These are phyloP conservation scores for Coemansia sp. DNA, from an alignment of 192 early-diverging fungal genomes.

Conservation along the genomic window DNA sequence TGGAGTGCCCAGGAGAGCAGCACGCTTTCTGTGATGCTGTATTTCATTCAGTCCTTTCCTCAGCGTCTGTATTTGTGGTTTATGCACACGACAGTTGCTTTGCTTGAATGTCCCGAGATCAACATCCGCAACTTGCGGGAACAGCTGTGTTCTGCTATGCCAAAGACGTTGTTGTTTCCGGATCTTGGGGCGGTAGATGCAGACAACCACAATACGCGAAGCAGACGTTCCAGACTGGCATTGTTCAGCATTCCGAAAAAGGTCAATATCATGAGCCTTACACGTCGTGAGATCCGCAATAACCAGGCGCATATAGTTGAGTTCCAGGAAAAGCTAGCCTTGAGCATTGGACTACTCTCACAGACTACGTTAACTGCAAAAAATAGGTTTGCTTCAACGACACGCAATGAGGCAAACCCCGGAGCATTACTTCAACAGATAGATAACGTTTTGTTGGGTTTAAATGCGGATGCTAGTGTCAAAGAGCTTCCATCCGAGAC, in stretches of 20 bases:
- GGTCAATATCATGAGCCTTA: conserved; percentile 51
- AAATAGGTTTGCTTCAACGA: neutral
- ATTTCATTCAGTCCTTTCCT: conserved; percentile 41
- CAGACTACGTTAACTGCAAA: neutral
- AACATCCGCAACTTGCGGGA: neutral
- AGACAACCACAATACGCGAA: conserved; percentile 8
- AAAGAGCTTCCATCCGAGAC: neutral
- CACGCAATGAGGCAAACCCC: neutral
- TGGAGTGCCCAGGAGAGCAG: conserved; percentile 62
- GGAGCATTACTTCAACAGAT: conserved; percentile 21
- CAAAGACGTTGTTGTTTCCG: conserved; percentile 16
- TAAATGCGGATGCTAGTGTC: conserved; percentile 9
- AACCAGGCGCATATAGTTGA: conserved; percentile 54
- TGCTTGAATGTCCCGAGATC: neutral
- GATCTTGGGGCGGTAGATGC: conserved; percentile 8
- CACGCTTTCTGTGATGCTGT: conserved; percentile 24
- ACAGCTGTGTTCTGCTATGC: neutral
- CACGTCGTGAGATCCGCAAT: conserved; percentile 61
- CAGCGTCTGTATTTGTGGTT: conserved; percentile 29
- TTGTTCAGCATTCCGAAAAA: conserved; percentile 21
- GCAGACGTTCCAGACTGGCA: conserved; percentile 16
- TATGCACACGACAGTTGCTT: neutral
- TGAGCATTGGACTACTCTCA: conserved; percentile 64
- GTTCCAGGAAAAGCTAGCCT: conserved; percentile 61
- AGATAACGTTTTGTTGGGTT: neutral